Base-by-base conservation (phyloP, 164 flowering plant species). In the Protea cynaroides region DNA sequence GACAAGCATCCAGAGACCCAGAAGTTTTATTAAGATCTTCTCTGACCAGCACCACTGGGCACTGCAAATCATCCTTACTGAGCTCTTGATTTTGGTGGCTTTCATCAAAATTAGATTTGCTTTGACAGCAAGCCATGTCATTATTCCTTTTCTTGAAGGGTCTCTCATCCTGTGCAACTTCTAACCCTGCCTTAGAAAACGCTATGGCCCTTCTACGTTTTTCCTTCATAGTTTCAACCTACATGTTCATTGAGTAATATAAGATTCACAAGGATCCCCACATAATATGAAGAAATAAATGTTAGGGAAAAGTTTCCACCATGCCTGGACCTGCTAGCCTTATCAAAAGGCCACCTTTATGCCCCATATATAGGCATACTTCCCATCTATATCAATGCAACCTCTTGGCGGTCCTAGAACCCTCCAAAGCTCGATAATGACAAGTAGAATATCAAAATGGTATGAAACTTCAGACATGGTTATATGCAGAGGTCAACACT, bases 161-260 rank as follows among this genome's bases (percentile, higher is more conserved):
- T 40, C n/a, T 74, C 53, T 71, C 82, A 75, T 66, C 69, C 21
- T 69, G 51, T 56, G 81, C 78, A 62, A 79, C 69, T 63, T 78
- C 82, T 29, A 91, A 56, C 47, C 96, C 97, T 15, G 75, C 92
- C 74, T 82, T 89, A 8, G 82, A 83, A 74, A 84, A 82, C 43
- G 83, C 83, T 13, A 86, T 63, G 2, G 75, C 82, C 72, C 85
- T 82, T 63, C 78, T 70, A 21, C 86, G 92, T 65, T 85, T 89
- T 68, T 89, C 93, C 68, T 64, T 67, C 74, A 38, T 65, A 60
- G 98, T 89, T 68, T 87, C 91, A 65, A 46, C 86, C 98, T 94
- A 65, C 50, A 75, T 44, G 15, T 44, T 22, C 21, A 40, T 38
- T 47, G 18, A 59, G 22, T 14, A 58, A 4, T 53, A 8, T 11